phyloP scores from a whole-genome alignment of 352 stramenopile species.

The Aphanomyces invadans region DNA sequence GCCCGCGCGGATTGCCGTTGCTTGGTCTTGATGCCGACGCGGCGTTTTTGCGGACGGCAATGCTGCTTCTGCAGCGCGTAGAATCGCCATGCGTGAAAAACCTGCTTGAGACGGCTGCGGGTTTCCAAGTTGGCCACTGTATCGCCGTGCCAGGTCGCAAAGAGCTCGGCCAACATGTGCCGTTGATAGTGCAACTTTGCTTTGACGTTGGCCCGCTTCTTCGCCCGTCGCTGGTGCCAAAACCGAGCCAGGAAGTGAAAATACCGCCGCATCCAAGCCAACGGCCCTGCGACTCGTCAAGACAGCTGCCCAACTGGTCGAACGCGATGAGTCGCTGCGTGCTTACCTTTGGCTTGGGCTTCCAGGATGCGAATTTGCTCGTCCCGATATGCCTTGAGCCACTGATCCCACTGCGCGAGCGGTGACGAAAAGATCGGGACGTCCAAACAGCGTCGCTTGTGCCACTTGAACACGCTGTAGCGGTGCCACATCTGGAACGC shows the following conservation, averaged over 20 bases:
- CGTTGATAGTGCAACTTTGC: conserved; percentile 1
- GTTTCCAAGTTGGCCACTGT: conserved; percentile 17
- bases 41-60: conserved; percentile 18
- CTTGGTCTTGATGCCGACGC: neutral
- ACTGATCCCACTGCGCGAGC: conserved; percentile 61
- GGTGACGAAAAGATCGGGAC: conserved; percentile 38
- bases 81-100: conserved; percentile 11
- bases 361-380: conserved; percentile 67
- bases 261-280: conserved; percentile 40
- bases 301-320: no score
- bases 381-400: conserved; percentile 69
- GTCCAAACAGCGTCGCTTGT: conserved; percentile 38
- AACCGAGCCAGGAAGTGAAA: conserved; percentile 33
- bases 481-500: conserved; percentile 65
- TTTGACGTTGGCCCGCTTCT: neutral
- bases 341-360: conserved; percentile 35
- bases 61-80: conserved; percentile 4
- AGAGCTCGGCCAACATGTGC: neutral
- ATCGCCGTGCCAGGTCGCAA: conserved; percentile 4
- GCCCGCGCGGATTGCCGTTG: neutral
- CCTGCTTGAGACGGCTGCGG: conserved; percentile 12
- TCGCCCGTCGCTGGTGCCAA: neutral
- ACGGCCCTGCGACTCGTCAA: conserved; percentile 25
- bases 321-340: neutral
- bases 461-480: conserved; percentile 46